These are phyloP conservation scores for Blastobotrys arbuscula DNA, from an alignment of 1,139 yeast species.

Conservation along the genomic window DNA sequence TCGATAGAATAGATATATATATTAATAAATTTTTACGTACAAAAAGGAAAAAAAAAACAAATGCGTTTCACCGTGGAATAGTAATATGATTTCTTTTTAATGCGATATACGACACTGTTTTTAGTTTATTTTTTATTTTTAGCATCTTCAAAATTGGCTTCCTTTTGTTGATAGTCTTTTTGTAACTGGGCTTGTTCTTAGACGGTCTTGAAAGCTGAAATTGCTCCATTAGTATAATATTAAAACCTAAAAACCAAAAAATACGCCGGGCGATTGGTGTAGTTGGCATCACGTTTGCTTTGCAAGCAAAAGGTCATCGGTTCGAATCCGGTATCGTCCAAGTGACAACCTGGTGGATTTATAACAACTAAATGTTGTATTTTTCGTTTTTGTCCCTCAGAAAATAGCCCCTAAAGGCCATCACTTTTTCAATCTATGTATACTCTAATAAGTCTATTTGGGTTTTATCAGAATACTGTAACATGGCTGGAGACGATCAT, in stretches of 20 bases:
- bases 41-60: background rate
- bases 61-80: background rate
- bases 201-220: too few species aligned
- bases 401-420: background rate
- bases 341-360: background rate
- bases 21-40: background rate
- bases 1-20: background rate
- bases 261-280: slow-evolving; percentile 23
- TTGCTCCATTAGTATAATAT: too few species aligned
- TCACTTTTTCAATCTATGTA: too few species aligned
- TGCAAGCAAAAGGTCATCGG: slow-evolving; percentile 27
- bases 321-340: slow-evolving; percentile 27
- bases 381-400: background rate
- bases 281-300: slow-evolving; percentile 27
- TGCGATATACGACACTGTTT: too few species aligned
- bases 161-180: slow-evolving; percentile 28
- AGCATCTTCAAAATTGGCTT: slow-evolving; percentile 2
- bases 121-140: background rate
- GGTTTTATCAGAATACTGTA: background rate
- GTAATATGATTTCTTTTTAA: too few species aligned
- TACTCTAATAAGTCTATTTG: background rate
- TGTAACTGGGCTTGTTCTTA: slow-evolving; percentile 27
- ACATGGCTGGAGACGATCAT: background rate
- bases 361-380: background rate
- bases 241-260: too few species aligned